A percentile compares a stretch with the other conserved stretches of the same genome.
Conservation (phyloP, 805 yeast genomes). For the Suhomyces faveliae region DNA sequence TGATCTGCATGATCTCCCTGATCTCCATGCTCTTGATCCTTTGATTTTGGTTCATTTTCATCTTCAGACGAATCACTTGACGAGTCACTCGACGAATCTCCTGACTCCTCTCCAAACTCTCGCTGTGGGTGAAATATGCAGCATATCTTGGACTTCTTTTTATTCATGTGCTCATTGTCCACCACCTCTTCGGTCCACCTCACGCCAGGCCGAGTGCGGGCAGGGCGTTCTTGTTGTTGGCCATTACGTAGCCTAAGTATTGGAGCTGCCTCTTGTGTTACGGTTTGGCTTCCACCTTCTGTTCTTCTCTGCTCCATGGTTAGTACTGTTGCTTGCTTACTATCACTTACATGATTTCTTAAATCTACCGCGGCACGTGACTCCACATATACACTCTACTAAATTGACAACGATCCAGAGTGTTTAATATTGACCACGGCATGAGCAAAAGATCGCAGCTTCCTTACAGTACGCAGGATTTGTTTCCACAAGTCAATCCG, state of each 20-base stretch:
- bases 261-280: constrained; percentile 3
- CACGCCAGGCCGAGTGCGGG: constrained; percentile 42
- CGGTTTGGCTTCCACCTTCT: background rate
- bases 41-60: constrained; percentile 2
- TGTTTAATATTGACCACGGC: background rate
- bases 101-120: constrained; percentile 49
- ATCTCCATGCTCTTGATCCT: constrained; percentile 37
- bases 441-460: constrained; percentile 32
- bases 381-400: background rate
- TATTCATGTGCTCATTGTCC: constrained; percentile 86
- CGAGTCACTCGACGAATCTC: constrained; percentile 21
- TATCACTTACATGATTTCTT: constrained; percentile 3
- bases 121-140: constrained; percentile 81
- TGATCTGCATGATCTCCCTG: constrained; percentile 12
- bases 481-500: constrained; percentile 31
- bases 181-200: constrained; percentile 84
- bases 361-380: background rate
- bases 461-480: constrained; percentile 44
- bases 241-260: constrained; percentile 9
- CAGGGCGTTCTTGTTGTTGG: background rate
- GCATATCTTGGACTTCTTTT: constrained; percentile 88
- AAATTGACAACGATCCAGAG: background rate
- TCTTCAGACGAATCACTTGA: constrained; percentile 29
- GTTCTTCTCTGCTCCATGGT: background rate
- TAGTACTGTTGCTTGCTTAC: background rate